Base-by-base conservation (phyloP, 352 stramenopile species). In the Elongisporangium undulatum region DNA sequence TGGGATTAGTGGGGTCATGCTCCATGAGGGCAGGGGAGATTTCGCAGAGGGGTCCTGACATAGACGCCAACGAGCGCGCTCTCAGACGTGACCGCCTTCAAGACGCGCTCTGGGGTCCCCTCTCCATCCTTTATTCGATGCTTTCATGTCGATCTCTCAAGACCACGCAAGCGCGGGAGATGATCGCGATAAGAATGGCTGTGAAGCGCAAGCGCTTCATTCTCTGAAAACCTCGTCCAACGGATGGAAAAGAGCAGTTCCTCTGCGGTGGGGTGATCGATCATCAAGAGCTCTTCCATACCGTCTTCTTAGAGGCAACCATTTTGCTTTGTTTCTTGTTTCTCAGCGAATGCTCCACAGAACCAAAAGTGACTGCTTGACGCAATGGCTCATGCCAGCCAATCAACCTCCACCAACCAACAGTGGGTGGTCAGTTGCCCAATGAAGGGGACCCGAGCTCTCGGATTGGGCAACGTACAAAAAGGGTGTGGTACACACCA, bases 261-360 rank as follows among this genome's bases (percentile, higher is more conserved):
- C 61, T 56, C 56, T 29, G 54, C 22, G 49, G n/a, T 53, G 60
- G 53, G 53, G 49, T 49, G 49, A 58, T 55, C 22, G 51, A 64
- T 55, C 63, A 63, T 64, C 58, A 55, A 71, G 61, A 49, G 69
- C 66, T 82, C 59, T 71, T 69, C 78, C 83, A 81, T 91, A 94
- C 85, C 85, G 85, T 90, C 85, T 94, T 94, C 80, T 94, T 94
- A 82, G 85, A 90, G 79, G 85, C 79, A 82, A 94, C 85, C 85
- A 94, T 94, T 77, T 82, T 89, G 63, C 61, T 64, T 66, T 66
- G 62, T 69, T 83, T 86, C 75, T 71, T 85, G 83, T 76, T 90
- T 90, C 79, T 86, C 77, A 86, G 78, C 79, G 64, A 71, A 66
- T 66, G 80, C 78, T 89, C 81, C 79, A 87, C 81, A 75, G 73